These are phyloP conservation scores for Mucor mucedo DNA, from an alignment of 371 early-diverging fungal species.

Conservation along the genomic window DNA sequence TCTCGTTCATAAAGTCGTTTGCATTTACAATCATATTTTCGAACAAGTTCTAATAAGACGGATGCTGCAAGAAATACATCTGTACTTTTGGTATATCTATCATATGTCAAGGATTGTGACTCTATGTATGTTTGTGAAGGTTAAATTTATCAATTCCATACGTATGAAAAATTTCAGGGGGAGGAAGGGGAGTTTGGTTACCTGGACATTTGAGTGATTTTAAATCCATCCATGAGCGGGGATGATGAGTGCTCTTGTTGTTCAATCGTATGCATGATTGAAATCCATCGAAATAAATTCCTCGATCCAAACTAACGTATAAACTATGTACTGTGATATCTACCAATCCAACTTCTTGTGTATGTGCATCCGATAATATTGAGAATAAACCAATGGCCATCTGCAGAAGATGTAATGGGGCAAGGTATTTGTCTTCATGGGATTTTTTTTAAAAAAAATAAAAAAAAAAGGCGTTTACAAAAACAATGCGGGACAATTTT, in stretches of 20 bases:
- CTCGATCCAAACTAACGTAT: constrained; percentile 9
- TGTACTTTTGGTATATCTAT: neutral
- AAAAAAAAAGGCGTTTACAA: too few relatives aligned
- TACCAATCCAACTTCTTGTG: constrained; percentile 8
- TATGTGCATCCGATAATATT: constrained; percentile 24
- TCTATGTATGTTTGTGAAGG: too few relatives aligned
- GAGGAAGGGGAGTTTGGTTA: neutral
- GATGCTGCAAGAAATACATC: too few relatives aligned
- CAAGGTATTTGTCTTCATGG: neutral
- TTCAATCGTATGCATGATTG: constrained; percentile 4
- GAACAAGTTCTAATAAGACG: too few relatives aligned
- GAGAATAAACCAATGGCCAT: constrained; percentile 24
- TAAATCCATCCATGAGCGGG: constrained; percentile 9
- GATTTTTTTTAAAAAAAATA: too few relatives aligned
- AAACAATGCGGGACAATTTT: too few relatives aligned
- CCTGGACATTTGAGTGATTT: neutral
- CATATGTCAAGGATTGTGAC: too few relatives aligned
- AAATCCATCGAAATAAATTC: constrained; percentile 16
- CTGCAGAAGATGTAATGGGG: constrained; percentile 17
- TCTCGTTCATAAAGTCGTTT: too few relatives aligned
- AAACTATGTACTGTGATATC: constrained; percentile 2
- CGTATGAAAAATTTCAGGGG: too few relatives aligned
- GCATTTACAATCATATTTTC: too few relatives aligned
- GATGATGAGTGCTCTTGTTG: neutral
- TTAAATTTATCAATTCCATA: too few relatives aligned